These are phyloP conservation scores for Micractinium conductrix DNA, from an alignment of 139 green algal genomes.

Conservation along the genomic window DNA sequence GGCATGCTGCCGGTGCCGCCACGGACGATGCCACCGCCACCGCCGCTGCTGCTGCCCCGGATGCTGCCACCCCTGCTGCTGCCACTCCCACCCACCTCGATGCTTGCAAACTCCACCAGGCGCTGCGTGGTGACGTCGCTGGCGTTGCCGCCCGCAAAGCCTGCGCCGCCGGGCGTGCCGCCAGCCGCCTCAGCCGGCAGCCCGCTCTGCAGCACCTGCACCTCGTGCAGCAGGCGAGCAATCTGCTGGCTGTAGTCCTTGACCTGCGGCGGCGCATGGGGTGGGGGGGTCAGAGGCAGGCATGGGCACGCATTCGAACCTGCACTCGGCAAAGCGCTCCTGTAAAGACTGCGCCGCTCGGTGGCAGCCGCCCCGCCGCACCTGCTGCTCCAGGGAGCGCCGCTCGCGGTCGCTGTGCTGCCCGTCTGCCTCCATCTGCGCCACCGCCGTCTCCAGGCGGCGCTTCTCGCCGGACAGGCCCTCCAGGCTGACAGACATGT, in stretches of 20 bases:
- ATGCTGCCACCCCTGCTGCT: no score
- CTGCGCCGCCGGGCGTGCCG: background rate
- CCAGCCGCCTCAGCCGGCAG: constrained; percentile 1
- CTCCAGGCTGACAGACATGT: constrained; percentile 45
- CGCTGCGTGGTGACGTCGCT: constrained; percentile 50
- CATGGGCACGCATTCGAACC: no score
- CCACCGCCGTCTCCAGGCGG: constrained; percentile 20
- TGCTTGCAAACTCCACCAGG: constrained; percentile 51
- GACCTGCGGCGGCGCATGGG: background rate
- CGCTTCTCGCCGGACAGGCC: constrained; percentile 37
- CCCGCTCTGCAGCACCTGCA: constrained; percentile 34
- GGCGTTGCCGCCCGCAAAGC: constrained; percentile 33
- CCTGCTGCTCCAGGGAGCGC: constrained; percentile 48
- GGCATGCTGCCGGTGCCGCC: no score
- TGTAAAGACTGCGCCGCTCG: no score
- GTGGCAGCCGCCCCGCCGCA: no score
- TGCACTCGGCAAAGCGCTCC: no score
- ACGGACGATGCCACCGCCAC: no score
- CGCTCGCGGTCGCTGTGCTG: constrained; percentile 30
- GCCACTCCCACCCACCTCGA: constrained; percentile 29
- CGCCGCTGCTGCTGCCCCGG: no score
- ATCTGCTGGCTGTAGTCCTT: constrained; percentile 56
- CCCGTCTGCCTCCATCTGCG: constrained; percentile 22
- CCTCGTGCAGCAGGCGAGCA: constrained; percentile 44
- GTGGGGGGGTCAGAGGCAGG: no score